Conservation (phyloP, 2,329 filamentous ascomycete genomes). For the Colletotrichum tropicale region DNA sequence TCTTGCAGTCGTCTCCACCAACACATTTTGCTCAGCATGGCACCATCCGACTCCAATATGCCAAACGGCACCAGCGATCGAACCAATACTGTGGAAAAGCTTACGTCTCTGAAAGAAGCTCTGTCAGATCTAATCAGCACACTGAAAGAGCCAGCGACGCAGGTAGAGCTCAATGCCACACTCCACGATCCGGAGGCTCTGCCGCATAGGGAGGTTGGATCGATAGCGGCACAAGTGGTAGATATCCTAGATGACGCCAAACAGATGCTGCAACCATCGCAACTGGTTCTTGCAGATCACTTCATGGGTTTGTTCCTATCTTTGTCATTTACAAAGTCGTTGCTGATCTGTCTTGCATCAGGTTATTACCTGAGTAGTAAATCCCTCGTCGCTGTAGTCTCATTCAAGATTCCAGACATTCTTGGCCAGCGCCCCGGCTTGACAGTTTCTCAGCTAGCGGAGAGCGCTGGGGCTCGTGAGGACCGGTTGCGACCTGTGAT, state of each 20-base stretch:
- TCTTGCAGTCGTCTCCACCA: not conserved
- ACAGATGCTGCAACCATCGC: constrained; percentile 17
- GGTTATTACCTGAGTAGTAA: constrained; percentile 31
- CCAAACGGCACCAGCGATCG: not conserved
- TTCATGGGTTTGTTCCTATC: constrained; percentile 20
- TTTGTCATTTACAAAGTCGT: not conserved
- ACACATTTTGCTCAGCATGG: not conserved
- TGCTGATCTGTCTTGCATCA: not conserved
- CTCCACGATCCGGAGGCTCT: not conserved
- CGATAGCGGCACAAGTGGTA: not conserved
- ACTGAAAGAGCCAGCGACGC: not conserved
- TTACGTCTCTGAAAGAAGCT: not conserved
- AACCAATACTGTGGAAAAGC: not conserved
- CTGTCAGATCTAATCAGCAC: not conserved
- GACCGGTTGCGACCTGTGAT: constrained; percentile 36
- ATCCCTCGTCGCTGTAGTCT: constrained; percentile 32
- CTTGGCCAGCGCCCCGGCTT: constrained; percentile 25
- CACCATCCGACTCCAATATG: not conserved
- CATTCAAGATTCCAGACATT: constrained; percentile 32
- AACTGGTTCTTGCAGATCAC: constrained; percentile 23
- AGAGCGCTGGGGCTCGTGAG: constrained; percentile 13
- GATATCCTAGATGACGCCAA: not conserved
- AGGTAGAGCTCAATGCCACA: not conserved
- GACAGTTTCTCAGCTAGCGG: constrained; percentile 23
- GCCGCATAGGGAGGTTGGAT: not conserved